phyloP scores from a whole-genome alignment of 2,329 filamentous ascomycete genomes.

The Colletotrichum incanum region DNA sequence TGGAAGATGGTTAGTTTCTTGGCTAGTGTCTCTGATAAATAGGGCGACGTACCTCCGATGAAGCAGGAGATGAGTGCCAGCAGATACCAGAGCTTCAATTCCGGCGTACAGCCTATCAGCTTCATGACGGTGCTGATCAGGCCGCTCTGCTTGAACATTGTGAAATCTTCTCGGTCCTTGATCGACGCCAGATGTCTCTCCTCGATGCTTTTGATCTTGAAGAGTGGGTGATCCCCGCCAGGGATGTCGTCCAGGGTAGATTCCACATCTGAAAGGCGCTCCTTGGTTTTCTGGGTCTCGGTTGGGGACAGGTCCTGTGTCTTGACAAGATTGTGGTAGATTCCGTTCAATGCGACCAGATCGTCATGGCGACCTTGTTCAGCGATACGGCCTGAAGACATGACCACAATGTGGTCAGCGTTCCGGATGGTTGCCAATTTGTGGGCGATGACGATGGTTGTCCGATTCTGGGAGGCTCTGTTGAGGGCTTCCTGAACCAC shows the following conservation, averaged over 20 bases:
- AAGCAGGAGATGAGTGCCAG: conserved; percentile 6
- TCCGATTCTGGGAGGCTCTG: conserved; percentile 67
- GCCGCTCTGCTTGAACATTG: conserved; percentile 1
- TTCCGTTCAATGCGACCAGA: conserved; percentile 36
- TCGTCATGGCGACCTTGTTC: conserved; percentile 50
- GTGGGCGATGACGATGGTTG: conserved; percentile 76
- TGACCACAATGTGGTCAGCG: conserved; percentile 53
- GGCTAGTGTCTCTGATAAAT: not conserved
- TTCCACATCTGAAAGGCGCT: not conserved
- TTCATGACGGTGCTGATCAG: conserved; percentile 13
- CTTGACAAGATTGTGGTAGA: conserved; percentile 46
- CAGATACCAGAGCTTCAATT: conserved; percentile 4
- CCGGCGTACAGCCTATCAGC: conserved; percentile 13
- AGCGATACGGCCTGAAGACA: conserved; percentile 49
- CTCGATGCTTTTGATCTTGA: not conserved
- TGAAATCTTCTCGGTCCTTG: conserved; percentile 18
- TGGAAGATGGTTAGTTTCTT: not conserved
- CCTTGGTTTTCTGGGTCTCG: not conserved
- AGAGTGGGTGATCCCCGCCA: not conserved
- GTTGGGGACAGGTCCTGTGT: conserved; percentile 47
- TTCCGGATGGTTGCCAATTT: conserved; percentile 60
- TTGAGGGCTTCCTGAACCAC: conserved; percentile 70
- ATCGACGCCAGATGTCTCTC: not conserved
- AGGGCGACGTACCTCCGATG: conserved; percentile 5
- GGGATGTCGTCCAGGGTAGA: not conserved